Evolutionary conservation across 805 yeast species (phyloP), one percentile per base, ranked within the genome.

Genomic region (Wickerhamomyces strasburgensis): DNA sequence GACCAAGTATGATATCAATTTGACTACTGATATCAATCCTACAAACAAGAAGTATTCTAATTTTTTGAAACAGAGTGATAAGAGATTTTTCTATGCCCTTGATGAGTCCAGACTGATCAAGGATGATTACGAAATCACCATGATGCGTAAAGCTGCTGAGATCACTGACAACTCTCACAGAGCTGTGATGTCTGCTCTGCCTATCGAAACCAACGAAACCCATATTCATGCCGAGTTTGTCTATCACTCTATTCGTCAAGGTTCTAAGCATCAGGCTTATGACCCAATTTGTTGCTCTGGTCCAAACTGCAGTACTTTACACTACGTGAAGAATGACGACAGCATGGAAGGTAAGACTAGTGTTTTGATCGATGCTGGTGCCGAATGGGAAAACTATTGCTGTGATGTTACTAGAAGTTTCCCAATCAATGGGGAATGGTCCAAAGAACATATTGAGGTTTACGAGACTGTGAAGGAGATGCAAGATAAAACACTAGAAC

Each of bases 211-310:
- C 8, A 84, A 83, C 44, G 98, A 90, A 62, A 78, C 88, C 6
- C 98, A 90, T 58, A 77, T 90, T 31, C 96, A 93, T 54, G 98
- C 98, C 2, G 98, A 93, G 58, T 90, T 93, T 58, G 73, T 84
- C 34, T 90, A 90, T 59, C 98, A 90, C 60, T 84, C 96, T 3
- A 72, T 87, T 42, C 79, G 98, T 51, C 96, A 90, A 61, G 98
- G 98, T 8, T 82, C 96, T 8, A 89, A 88, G 61, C 64, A 75
- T 51, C 86, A 80, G 60, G 80, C 95, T 13, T 90, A 90, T 56
- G 97, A 90, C 56, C 97, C 98, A 14, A 88, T 90, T 39, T 90
- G 98, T 58, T 89, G 98, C 53, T 74, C 95, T 3, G 98, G 98
- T 0, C 80, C 94, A 23, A 78, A 80, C 46, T 85, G 96, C 58